Conservation (phyloP, 2,329 filamentous ascomycete species). For the Fusarium bactridioides region DNA sequence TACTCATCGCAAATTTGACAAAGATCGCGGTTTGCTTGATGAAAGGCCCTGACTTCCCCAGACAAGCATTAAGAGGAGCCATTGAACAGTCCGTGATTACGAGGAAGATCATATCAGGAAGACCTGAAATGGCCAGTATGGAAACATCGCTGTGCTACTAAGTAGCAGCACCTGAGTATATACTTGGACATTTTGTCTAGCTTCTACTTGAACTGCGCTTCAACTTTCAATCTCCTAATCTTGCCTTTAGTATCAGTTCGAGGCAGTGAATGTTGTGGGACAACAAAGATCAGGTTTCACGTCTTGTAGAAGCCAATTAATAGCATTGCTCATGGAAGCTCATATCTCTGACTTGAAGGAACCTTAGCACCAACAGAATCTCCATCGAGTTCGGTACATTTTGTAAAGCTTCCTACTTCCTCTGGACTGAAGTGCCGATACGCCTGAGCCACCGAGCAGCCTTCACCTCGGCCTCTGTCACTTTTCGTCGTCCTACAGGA, state of each 20-base stretch:
- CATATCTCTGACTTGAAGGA: neutral
- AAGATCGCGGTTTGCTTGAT: neutral
- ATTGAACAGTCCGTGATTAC: neutral
- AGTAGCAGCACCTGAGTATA: neutral
- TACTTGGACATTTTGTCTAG: neutral
- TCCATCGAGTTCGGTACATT: neutral
- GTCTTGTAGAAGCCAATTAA: neutral
- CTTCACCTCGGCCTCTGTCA: neutral
- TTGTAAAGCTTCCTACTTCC: neutral
- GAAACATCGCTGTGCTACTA: neutral
- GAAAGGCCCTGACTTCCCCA: neutral
- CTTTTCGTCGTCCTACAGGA: fast-evolving
- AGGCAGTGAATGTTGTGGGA: neutral
- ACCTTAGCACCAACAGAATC: neutral
- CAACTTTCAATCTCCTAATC: neutral
- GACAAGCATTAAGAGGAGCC: neutral
- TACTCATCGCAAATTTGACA: neutral
- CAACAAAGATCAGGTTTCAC: neutral
- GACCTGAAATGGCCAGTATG: neutral
- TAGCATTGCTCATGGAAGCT: neutral
- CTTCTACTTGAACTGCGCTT: neutral
- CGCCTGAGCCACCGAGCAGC: fast-evolving
- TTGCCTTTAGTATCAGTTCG: neutral
- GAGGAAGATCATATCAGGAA: too few relatives aligned
- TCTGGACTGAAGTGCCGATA: neutral